phyloP scores from a whole-genome alignment of 495 filamentous ascomycete species.

The Talaromyces trachyspermus region DNA sequence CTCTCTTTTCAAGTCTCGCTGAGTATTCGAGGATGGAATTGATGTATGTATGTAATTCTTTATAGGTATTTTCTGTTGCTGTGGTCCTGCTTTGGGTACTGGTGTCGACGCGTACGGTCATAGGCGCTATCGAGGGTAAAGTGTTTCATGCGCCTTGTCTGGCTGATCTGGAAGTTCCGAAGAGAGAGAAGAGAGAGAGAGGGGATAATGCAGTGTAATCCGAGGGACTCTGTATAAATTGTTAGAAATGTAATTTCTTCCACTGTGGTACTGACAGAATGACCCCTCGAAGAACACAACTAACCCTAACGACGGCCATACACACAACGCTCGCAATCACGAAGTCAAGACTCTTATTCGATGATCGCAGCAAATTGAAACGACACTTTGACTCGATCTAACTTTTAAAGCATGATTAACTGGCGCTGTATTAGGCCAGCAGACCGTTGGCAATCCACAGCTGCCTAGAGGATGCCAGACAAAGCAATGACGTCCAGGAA shows the following conservation, averaged over 20 bases:
- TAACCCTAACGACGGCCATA: background rate
- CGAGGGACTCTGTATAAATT: background rate
- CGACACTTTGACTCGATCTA: background rate
- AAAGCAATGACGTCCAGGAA: too few relatives aligned
- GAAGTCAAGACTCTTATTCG: background rate
- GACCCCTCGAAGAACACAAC: background rate
- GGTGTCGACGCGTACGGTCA: constrained; percentile 37
- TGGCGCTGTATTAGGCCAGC: too few relatives aligned
- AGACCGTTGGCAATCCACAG: too few relatives aligned
- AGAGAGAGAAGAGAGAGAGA: background rate
- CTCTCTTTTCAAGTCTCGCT: background rate
- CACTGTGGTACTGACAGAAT: background rate
- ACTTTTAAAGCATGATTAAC: too few relatives aligned
- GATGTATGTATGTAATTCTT: background rate
- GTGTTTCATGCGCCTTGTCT: constrained; percentile 48
- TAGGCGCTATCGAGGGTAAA: constrained; percentile 34
- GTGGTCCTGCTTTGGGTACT: constrained; percentile 47
- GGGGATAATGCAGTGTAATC: background rate
- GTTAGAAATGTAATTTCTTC: background rate
- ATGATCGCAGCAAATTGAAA: background rate
- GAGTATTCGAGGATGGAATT: background rate
- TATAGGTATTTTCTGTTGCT: constrained; percentile 38
- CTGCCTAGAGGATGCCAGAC: too few relatives aligned
- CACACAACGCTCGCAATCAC: background rate
- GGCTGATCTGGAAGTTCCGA: constrained; percentile 25